Conservation (phyloP, 2,329 filamentous ascomycete genomes). For the Fusarium oxysporum region DNA sequence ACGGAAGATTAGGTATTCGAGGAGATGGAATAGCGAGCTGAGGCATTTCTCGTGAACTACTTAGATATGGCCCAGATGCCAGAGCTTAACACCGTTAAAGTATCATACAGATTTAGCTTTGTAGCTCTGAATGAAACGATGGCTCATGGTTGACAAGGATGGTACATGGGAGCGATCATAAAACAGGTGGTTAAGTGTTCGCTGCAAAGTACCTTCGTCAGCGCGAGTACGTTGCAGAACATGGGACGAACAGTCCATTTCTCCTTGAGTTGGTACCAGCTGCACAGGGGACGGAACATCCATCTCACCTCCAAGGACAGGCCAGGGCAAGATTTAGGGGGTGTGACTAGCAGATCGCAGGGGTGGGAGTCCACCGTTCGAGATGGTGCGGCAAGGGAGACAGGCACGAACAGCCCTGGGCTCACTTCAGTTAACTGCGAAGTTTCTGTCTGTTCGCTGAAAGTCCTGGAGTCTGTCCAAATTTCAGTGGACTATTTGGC, state of each 20-base stretch:
- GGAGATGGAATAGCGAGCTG: not conserved
- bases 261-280: conserved; percentile 20
- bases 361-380: conserved; percentile 27
- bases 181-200: conserved; percentile 14
- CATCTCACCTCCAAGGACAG: not conserved
- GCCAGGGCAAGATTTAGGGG: conserved; percentile 8
- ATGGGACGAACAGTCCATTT: conserved; percentile 42
- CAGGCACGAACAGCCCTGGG: conserved; percentile 10
- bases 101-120: conserved; percentile 4
- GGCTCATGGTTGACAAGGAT: conserved; percentile 39
- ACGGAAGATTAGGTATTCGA: not conserved
- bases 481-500: conserved; percentile 3
- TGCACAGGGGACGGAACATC: conserved; percentile 28
- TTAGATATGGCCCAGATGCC: not conserved
- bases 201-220: conserved; percentile 10
- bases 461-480: not conserved
- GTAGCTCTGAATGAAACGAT: conserved; percentile 37
- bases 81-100: not conserved
- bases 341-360: conserved; percentile 27
- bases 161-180: conserved; percentile 10
- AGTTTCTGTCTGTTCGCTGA: conserved; percentile 3
- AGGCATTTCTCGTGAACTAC: not conserved
- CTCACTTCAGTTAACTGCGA: conserved; percentile 11
- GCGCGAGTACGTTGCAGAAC: conserved; percentile 18
- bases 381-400: conserved; percentile 43